phyloP scores from a whole-genome alignment of 805 yeast genomes.

The Tetrapisispora nanseiensis region DNA sequence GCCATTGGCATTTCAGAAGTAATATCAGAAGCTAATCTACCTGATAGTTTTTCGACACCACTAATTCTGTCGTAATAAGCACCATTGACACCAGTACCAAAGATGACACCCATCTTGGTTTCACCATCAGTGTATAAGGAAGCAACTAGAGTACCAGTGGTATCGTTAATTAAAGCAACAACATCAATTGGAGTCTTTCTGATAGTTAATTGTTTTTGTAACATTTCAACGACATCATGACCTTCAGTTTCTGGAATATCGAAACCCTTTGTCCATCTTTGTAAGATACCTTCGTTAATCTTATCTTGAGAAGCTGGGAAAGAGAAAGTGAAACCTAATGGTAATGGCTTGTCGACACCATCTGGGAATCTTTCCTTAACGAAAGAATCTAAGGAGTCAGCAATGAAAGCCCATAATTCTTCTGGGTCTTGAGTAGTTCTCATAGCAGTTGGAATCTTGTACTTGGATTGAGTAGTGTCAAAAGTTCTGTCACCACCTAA shows the following conservation, averaged over 20 bases:
- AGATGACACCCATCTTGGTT: conserved; percentile 89
- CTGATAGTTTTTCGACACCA: conserved; percentile 74
- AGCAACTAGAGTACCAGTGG: conserved; percentile 95
- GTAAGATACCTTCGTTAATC: conserved; percentile 78
- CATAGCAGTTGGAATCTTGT: conserved; percentile 62
- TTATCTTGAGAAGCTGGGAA: conserved; percentile 80
- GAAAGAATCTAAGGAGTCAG: conserved; percentile 65
- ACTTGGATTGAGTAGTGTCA: conserved; percentile 80
- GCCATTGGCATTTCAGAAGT: conserved; percentile 69
- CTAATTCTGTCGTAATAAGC: conserved; percentile 77
- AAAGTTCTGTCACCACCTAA: conserved; percentile 77
- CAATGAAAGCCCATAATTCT: conserved; percentile 78
- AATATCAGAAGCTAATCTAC: conserved; percentile 56
- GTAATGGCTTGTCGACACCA: conserved; percentile 51
- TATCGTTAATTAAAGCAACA: conserved; percentile 90
- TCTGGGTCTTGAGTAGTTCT: conserved; percentile 66
- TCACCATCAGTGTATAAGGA: conserved; percentile 84
- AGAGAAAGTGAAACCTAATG: conserved; percentile 91
- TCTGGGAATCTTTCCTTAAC: conserved; percentile 58
- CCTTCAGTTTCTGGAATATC: conserved; percentile 92
- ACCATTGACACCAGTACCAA: conserved; percentile 97
- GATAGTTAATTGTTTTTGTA: conserved; percentile 62
- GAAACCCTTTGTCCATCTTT: conserved; percentile 97
- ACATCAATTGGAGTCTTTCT: conserved; percentile 69
- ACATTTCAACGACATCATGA: conserved; percentile 84